Evolutionary conservation across 1,284 basidiomycete species (phyloP).

Genomic region (Sanghuangporus weigelae): DNA sequence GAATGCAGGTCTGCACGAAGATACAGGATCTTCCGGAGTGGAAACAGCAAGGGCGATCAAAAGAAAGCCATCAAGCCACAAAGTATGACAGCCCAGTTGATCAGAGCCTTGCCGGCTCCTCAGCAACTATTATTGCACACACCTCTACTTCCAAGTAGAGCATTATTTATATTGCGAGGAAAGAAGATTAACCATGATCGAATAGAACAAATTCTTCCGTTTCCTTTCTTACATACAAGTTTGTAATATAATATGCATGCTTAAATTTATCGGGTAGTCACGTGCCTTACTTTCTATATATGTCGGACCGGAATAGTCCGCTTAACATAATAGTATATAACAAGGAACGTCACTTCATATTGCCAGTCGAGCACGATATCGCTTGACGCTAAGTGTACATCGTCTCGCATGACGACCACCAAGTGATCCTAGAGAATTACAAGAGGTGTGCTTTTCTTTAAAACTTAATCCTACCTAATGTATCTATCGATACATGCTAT

Average conservation of each 20-base stretch:
- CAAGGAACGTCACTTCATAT: background rate
- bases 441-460: background rate
- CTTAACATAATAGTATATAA: background rate
- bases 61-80: slow-evolving; percentile 17
- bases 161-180: too few relatives aligned
- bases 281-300: too few relatives aligned
- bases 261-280: background rate
- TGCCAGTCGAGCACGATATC: slow-evolving; percentile 3
- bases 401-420: slow-evolving; percentile 15
- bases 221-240: too few relatives aligned
- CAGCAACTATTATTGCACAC: too few relatives aligned
- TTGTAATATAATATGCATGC: too few relatives aligned
- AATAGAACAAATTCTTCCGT: too few relatives aligned
- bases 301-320: slow-evolving; percentile 6
- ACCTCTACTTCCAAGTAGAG: too few relatives aligned
- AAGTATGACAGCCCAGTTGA: too few relatives aligned
- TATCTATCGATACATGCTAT: too few relatives aligned
- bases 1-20: slow-evolving; percentile 36
- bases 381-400: background rate
- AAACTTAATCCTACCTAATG: background rate
- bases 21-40: slow-evolving; percentile 50
- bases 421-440: background rate
- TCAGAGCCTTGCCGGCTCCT: too few relatives aligned
- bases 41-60: slow-evolving; percentile 29
- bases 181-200: too few relatives aligned